Evolutionary conservation across 495 filamentous ascomycete genomes (phyloP).

Genomic region (Trichoderma parareesei): DNA sequence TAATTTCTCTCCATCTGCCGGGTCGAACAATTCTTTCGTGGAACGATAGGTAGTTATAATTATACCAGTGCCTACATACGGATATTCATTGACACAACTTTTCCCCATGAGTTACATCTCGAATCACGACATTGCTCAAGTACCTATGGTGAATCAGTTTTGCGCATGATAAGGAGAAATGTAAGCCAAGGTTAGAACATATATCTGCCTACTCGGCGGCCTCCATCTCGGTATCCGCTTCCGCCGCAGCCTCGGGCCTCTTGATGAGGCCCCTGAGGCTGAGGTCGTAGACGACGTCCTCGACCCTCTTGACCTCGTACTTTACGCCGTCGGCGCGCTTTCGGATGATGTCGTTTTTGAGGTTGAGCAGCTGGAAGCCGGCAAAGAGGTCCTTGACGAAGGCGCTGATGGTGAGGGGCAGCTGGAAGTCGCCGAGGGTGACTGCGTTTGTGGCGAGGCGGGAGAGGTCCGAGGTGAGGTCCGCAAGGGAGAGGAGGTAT

Average conservation of each 20-base stretch:
- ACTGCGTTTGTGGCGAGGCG: constrained; percentile 94
- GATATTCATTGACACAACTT: too few relatives aligned
- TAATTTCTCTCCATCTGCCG: too few relatives aligned
- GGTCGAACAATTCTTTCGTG: too few relatives aligned
- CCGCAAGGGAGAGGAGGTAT: constrained; percentile 79
- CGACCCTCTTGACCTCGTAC: constrained; percentile 95
- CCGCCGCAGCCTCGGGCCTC: neutral
- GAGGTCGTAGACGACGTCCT: constrained; percentile 95
- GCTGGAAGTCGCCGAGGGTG: constrained; percentile 77
- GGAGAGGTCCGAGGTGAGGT: constrained; percentile 82
- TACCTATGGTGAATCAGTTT: too few relatives aligned
- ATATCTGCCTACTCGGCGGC: neutral
- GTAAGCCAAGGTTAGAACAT: neutral
- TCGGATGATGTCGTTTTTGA: constrained; percentile 90
- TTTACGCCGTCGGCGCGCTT: constrained; percentile 89
- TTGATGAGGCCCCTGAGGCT: constrained; percentile 77
- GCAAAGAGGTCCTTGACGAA: constrained; percentile 95
- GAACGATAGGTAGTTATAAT: too few relatives aligned
- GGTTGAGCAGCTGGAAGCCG: constrained; percentile 90
- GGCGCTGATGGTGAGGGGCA: constrained; percentile 74
- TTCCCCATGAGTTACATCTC: too few relatives aligned
- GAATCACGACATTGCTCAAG: too few relatives aligned
- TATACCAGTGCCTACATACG: too few relatives aligned
- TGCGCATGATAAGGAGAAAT: too few relatives aligned
- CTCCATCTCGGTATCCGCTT: constrained; percentile 7